These are phyloP conservation scores for Penicillium aurantiogriseum DNA, from an alignment of 2,329 filamentous ascomycete species.

Conservation along the genomic window DNA sequence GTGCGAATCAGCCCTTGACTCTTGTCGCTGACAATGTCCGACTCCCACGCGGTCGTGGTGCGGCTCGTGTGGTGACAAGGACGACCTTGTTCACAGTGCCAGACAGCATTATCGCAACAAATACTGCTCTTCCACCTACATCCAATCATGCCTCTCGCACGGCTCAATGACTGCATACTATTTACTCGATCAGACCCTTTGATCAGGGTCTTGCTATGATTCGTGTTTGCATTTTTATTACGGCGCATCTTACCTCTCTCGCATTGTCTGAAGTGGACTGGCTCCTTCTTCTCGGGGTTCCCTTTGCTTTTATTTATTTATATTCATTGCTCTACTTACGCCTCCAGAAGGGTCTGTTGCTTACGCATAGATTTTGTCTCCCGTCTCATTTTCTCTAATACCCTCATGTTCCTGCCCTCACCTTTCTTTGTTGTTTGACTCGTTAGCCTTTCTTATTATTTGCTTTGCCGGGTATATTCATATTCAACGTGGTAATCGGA, in stretches of 20 bases:
- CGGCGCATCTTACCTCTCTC: constrained; percentile 9
- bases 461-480: not conserved
- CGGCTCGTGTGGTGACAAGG: constrained; percentile 18
- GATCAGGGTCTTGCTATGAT: constrained; percentile 3
- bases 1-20: constrained; percentile 36
- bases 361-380: constrained; percentile 4
- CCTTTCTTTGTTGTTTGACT: not conserved
- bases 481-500: not conserved
- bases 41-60: constrained; percentile 17
- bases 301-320: not conserved
- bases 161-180: constrained; percentile 22
- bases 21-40: constrained; percentile 27
- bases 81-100: constrained; percentile 23
- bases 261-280: constrained; percentile 17
- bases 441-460: not conserved
- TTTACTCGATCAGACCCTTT: not conserved
- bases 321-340: constrained; percentile 2
- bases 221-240: constrained; percentile 15
- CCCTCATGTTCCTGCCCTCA: not conserved
- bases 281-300: constrained; percentile 14
- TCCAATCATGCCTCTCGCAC: constrained; percentile 27
- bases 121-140: constrained; percentile 21
- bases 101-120: constrained; percentile 21
- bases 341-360: not conserved
- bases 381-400: constrained; percentile 6